Conservation (phyloP, 352 stramenopile species). For the Globisporangium perplexum region DNA sequence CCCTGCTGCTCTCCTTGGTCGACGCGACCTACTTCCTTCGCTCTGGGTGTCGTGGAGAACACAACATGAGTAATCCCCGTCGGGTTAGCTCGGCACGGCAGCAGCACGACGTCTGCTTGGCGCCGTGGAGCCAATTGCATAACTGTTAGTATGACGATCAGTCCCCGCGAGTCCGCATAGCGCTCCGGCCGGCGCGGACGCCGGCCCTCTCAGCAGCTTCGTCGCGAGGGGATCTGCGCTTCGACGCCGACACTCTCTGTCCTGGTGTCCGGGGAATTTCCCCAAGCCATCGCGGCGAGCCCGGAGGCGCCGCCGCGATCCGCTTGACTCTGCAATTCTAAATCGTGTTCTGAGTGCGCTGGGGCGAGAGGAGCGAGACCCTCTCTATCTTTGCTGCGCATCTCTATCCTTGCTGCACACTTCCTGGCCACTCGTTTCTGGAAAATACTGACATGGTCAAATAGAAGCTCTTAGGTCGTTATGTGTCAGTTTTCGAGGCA, state of each 20-base stretch:
- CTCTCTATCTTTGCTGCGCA: too few relatives aligned
- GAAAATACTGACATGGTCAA: too few relatives aligned
- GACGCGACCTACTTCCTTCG: not conserved
- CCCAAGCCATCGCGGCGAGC: conserved; percentile 52
- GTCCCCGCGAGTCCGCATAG: conserved; percentile 57
- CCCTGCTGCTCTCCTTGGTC: not conserved
- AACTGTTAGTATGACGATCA: conserved; percentile 91
- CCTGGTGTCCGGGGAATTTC: conserved; percentile 89
- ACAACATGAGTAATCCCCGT: conserved; percentile 91
- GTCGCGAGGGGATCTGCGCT: conserved; percentile 69
- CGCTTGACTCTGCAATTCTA: conserved; percentile 91
- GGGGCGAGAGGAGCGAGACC: too few relatives aligned
- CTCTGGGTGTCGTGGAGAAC: conserved; percentile 84
- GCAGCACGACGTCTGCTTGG: conserved; percentile 51
- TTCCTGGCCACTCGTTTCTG: conserved; percentile 11
- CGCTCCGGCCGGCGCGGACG: conserved; percentile 16
- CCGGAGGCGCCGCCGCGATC: conserved; percentile 20
- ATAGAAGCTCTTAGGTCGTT: too few relatives aligned
- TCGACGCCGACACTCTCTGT: conserved; percentile 83
- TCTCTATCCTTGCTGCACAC: conserved; percentile 50
- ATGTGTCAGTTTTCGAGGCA: too few relatives aligned
- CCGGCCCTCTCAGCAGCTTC: conserved; percentile 58
- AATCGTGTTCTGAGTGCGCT: conserved; percentile 77
- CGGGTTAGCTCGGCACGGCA: conserved; percentile 81
- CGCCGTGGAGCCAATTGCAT: conserved; percentile 87